Evolutionary conservation across 441 rosid species (phyloP), one percentile per base, ranked within the genome.

Genomic region (Adansonia grandidieri): DNA sequence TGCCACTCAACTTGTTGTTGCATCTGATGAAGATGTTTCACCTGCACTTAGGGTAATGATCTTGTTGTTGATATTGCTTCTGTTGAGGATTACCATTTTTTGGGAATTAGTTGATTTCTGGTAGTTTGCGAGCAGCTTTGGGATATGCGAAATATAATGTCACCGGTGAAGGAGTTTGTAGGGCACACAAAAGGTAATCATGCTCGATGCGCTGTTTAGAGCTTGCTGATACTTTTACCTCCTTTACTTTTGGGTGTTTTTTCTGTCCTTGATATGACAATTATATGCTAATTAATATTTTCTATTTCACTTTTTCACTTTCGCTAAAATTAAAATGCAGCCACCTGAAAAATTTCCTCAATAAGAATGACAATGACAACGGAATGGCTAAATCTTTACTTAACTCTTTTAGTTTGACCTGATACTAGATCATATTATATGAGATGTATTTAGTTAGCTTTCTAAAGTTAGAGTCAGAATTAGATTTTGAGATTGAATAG

Each of bases 1-100:
- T 85, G 93, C 99, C 79, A 97, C 99, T 82, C 98, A 97, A 86
- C 97, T 97, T 75, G 87, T 95, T 87, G 91, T 97, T 86, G 98
- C 99, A 56, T 97, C 98, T 61, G 99, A 97, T 83, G 98, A 95
- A 74, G 99, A 97, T 84, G 83, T 83, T 75, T 90, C 97, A 72
- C 98, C 98, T 75, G 81, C 90, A 77, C 71, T 97, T 15, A 88
- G 90, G 97, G 99, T 97, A 89, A 85, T 71, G 64, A 57, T 73
- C 66, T 83, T 77, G 73, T 28, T 54, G 40, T 71, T 57, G 28
- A 6, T 78, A 54, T 54, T 73, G 20, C 71, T 79, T 74, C 78
- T 51, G 65, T 15, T 75, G 22, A n/a, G 77, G 22, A 24, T 42
- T 68, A 40, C 78, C 45, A 22, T 68, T 1, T 77, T 42, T 80